Evolutionary conservation across 2,329 filamentous ascomycete genomes (phyloP).

Genomic region (Botrytis fabae): DNA sequence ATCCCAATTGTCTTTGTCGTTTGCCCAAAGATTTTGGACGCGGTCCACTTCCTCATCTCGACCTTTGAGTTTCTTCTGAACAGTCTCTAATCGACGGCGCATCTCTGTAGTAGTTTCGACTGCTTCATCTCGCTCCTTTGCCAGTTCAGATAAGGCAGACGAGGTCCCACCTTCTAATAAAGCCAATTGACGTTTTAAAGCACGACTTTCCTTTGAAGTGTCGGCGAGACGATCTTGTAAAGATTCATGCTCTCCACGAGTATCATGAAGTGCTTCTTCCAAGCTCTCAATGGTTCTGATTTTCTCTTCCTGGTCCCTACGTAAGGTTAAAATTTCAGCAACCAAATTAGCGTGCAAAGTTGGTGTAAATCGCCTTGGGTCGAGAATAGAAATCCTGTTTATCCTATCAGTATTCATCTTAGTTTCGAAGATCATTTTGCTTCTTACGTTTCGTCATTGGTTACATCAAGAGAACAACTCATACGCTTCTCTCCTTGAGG

Average conservation of each 20-base stretch:
- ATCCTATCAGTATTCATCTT: slow-evolving; percentile 26
- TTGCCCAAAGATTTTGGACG: slow-evolving; percentile 77
- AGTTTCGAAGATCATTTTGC: background rate
- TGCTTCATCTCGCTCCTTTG: slow-evolving; percentile 82
- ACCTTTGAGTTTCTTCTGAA: slow-evolving; percentile 73
- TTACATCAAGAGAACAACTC: slow-evolving; percentile 58
- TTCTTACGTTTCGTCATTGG: slow-evolving; percentile 58
- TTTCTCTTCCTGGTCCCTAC: slow-evolving; percentile 89
- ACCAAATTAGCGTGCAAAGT: slow-evolving; percentile 93
- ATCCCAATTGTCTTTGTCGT: slow-evolving; percentile 83
- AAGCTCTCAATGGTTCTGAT: slow-evolving; percentile 81
- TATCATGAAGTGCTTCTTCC: slow-evolving; percentile 70
- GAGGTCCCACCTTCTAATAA: slow-evolving; percentile 85
- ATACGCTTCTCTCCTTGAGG: slow-evolving; percentile 50
- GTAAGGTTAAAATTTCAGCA: slow-evolving; percentile 84
- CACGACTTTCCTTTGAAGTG: slow-evolving; percentile 73
- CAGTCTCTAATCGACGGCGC: slow-evolving; percentile 72
- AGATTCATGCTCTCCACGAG: slow-evolving; percentile 72
- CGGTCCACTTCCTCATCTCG: slow-evolving; percentile 83
- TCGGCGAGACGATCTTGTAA: slow-evolving; percentile 62
- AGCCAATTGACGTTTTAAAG: slow-evolving; percentile 80
- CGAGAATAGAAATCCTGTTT: slow-evolving; percentile 61
- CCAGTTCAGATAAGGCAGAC: slow-evolving; percentile 79
- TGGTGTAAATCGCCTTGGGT: slow-evolving; percentile 90
- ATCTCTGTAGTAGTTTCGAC: slow-evolving; percentile 71